Base-by-base conservation (phyloP, 805 yeast genomes). In the Spathaspora girioi region DNA sequence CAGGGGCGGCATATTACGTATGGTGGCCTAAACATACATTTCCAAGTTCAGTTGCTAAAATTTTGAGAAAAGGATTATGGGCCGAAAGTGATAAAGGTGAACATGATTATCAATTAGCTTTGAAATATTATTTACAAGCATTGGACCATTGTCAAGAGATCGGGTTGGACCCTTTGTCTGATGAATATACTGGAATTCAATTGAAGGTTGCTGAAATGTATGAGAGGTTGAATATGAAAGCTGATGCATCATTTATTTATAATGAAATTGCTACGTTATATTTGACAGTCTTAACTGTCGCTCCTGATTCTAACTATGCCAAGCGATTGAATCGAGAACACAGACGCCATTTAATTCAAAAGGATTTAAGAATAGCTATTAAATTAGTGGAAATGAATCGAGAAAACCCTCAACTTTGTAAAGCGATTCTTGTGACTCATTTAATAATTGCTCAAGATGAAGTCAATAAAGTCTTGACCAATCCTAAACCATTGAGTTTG, bases 171-270 rank as follows among this genome's bases (percentile, higher is more conserved):
- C 78, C 78, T 10, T 59, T 87, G 31, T 75, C 82, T 51, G 94
- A 89, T 61, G 93, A 88, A 61, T 92, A 88, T 65, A 92, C 97
- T 0, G 97, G 97, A 0, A 81, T 93, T 49, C 96, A 92, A 61
- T 74, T 93, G 65, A 89, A 92, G 61, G 73, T 89, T 35, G 96
- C 87, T 10, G 96, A 91, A 61, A 86, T 90, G 90, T 88, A 82
- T 63, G 96, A 89, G 60, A 75, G 84, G 41, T 66, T 90, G 58
- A 77, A 75, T 18, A 76, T 80, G 82, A 56, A 62, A 31, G 80
- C 80, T 12, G 87, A 86, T 48, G 96, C 96, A 0, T 75, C 80
- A 38, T 74, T 76, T 55, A 68, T 89, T 8, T 91, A 89, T 66
- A 73, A 81, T 51, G 93, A 87, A 59, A 70, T 89, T 46, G 80